These are phyloP conservation scores for Beta lomatogona DNA, from an alignment of 179 eudicot species.

Conservation along the genomic window DNA sequence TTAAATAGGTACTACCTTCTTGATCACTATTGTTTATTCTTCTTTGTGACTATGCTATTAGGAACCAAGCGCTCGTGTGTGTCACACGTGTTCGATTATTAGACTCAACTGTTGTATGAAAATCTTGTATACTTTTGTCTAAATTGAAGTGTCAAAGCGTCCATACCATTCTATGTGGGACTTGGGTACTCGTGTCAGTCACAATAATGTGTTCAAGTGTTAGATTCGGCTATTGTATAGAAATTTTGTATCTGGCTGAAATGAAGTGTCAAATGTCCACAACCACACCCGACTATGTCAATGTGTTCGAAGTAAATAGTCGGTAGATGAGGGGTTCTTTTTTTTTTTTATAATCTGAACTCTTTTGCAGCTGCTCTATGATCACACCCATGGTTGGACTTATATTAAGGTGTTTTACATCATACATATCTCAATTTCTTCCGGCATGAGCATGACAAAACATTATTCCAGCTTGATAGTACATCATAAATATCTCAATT, in stretches of 20 bases:
- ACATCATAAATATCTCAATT: background rate
- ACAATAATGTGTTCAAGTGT: too few relatives aligned
- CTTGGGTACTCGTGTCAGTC: too few relatives aligned
- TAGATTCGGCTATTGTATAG: too few relatives aligned
- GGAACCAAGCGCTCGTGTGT: background rate
- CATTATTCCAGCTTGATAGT: background rate
- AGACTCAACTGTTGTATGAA: background rate
- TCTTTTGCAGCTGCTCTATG: background rate
- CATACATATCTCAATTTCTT: too few relatives aligned
- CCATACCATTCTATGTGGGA: too few relatives aligned
- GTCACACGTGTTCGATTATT: background rate
- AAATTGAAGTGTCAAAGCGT: background rate
- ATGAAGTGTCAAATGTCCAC: too few relatives aligned
- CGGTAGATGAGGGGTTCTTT: too few relatives aligned
- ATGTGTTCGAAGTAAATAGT: too few relatives aligned
- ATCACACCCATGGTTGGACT: background rate
- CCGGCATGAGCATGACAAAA: background rate
- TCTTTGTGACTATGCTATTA: background rate
- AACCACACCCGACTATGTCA: too few relatives aligned
- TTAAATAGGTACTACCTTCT: constrained; percentile 4
- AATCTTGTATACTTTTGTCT: background rate
- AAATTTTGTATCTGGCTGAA: too few relatives aligned
- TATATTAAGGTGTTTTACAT: background rate
- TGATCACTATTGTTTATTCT: background rate
- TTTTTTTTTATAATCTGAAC: too few relatives aligned